Evolutionary conservation across 306 rosid species (phyloP), one percentile per base, ranked within the genome.

Genomic region (Begonia peltatifolia): DNA sequence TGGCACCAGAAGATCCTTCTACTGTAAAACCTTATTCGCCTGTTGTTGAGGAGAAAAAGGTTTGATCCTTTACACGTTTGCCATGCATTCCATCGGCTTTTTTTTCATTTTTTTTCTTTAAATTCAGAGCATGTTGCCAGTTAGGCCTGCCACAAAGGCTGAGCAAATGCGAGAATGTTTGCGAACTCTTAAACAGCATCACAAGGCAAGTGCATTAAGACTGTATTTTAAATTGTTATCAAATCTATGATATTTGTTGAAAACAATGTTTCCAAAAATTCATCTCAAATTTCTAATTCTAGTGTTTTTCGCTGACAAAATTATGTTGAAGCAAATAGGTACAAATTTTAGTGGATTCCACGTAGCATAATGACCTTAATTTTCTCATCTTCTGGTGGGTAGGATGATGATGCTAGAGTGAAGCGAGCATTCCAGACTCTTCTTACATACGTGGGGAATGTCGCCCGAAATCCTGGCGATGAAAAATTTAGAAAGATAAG

Each of bases 81-180:
- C 20, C 46, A 7, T 5, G 38, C 6, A 30, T 30, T 30, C 38
- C 38, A 30, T 9, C 38, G 1, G 1, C 9, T 5, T 30, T 30
- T 30, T 30, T 30, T 5, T 30, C 4, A 44, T 44, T n/a, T 10
- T n/a, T 11, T 44, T 59, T 49, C 9, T 68, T 23, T 64, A 53
- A 63, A 14, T 17, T 56, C 77, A 86, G 99, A 69, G 75, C 70
- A 68, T 68, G 11, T 73, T 92, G 76, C 99, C 96, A 0, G 47
- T 86, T 59, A 82, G 87, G 63, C 99, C 96, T 56, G 96, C 94
- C 59, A 81, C 99, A 68, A 86, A 83, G 70, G 44, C 82, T 42
- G 96, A 92, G 73, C 99, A 83, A 73, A 86, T 86, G 93, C 83
- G 99, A 66, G 99, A 83, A 70, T 81, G 94, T 64, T 63, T 92